Evolutionary conservation across 495 filamentous ascomycete genomes (phyloP), one percentile per base, ranked within the genome.

Genomic region (Penicillium subrubescens): DNA sequence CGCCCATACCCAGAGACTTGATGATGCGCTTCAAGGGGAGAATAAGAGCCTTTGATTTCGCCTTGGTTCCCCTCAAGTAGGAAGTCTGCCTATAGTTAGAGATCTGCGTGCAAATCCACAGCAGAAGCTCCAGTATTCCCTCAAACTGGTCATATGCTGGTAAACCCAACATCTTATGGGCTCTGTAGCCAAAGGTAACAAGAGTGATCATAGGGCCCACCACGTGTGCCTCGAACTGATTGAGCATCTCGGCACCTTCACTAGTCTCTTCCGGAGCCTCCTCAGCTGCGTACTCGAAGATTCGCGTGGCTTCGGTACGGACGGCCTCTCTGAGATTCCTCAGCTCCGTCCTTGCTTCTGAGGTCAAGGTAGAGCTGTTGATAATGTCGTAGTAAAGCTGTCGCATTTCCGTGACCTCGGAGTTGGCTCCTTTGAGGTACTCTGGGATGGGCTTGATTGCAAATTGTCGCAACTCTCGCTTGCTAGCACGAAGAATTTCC

Each of bases 171-270:
- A 5, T 44, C 17, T 17, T 41, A 34, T 60, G 63, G 7, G 52
- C 25, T 19, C 29, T 43, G 60, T 65, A 69, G 37, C 55, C 48
- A 8, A 57, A 53, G 1, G 51, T 54, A 11, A 57, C 27, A 17
- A 65, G 21, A 3, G 34, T 60, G 23, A 65, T 51, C 34, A 61
- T 19, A 6, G 37, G 43, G 10, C 60, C 59, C 15, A 63, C 41
- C 6, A 65, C 33, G n/a, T 69, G 56, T 11, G 59, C 63, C 52
- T 69, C 60, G 33, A 69, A 51, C 15, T 69, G 64, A 60, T 62
- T 60, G 0, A 62, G 27, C 19, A 55, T 25, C 53, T 23, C 11
- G 6, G 31, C 33, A 25, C 53, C 53, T 39, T 56, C 53, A 8
- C 33, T n/a, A 8, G 21, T 59, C 10, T 56, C 44, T 10, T 57